phyloP scores from a whole-genome alignment of 805 yeast species.

The Candida methanosorbosa region DNA sequence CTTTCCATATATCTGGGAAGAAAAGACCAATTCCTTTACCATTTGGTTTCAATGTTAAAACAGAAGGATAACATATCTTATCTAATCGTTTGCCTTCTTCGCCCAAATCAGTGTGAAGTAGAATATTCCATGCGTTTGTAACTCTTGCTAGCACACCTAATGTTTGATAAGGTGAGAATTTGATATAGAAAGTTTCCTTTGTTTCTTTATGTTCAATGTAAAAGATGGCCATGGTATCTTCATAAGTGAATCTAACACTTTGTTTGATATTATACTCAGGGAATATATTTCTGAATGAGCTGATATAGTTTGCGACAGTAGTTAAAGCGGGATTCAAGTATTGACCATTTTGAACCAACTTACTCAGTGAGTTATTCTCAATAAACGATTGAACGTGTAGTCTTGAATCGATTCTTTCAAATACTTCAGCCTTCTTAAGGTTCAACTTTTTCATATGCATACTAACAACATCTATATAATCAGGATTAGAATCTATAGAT shows the following conservation, averaged over 20 bases:
- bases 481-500: too few species aligned
- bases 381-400: neutral
- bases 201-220: conserved; percentile 6
- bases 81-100: neutral
- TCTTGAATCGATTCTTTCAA: neutral
- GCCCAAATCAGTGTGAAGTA: conserved; percentile 5
- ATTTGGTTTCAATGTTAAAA: conserved; percentile 1
- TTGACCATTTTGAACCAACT: neutral
- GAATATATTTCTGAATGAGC: neutral
- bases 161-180: conserved; percentile 7
- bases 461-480: neutral
- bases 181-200: conserved; percentile 2
- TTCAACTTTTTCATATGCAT: neutral
- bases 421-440: neutral
- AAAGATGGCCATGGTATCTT: conserved; percentile 4
- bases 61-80: conserved; percentile 3
- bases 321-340: neutral
- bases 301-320: neutral
- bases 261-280: neutral
- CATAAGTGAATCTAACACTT: neutral
- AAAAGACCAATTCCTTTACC: conserved; percentile 2
- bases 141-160: conserved; percentile 7
- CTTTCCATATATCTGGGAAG: conserved; percentile 1
- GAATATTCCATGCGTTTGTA: conserved; percentile 6
- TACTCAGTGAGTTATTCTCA: neutral